Base-by-base conservation (phyloP, 306 rosid species). In the Prunus mume region DNA sequence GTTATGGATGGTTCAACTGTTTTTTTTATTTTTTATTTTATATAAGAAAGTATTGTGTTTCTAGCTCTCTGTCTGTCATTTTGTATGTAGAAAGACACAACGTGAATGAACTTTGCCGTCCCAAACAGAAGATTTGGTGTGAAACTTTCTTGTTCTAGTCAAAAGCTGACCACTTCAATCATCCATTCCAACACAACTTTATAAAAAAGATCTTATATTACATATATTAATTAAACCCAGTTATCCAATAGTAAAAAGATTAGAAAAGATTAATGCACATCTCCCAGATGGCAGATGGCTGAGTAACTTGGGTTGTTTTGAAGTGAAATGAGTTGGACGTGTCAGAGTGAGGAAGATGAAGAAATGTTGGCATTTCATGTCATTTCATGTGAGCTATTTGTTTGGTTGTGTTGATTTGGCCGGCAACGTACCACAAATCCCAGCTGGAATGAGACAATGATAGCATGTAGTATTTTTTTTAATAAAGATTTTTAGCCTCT, bases 381-480 rank as follows among this genome's bases (percentile, higher is more conserved):
- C 9, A 20, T 56, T 15, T 30, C 34, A 45, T 22, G 55, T 22
- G 22, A 13, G 72, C 56, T 46, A 22, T 57, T 56, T 72, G 76
- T 72, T 3, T 22, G 55, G 67, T 57, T 57, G 76, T 72, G 55
- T 7, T 72, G 6, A 22, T 72, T 72, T 72, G 24, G 76, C 67
- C 76, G 67, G 76, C 76, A 9, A 72, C 1, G 10, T 4, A 38
- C 24, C 3, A 14, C 67, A 22, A 38, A 38, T 56, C 55, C 65
- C 20, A 56, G 54, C 76, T 56, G 76, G 66, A 56, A 20, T 55
- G 45, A 28, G 75, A 19, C 58, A 2, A 47, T 18, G 18, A 25
- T 47, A 12, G 52, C 15, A 12, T 47, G 3, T 3, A 47, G 73
- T 52, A 19, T 22, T 14, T 18, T 24, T 0, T 9, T 51, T 28